Conservation (phyloP, 2,329 filamentous ascomycete species). For the Didymella pomorum region DNA sequence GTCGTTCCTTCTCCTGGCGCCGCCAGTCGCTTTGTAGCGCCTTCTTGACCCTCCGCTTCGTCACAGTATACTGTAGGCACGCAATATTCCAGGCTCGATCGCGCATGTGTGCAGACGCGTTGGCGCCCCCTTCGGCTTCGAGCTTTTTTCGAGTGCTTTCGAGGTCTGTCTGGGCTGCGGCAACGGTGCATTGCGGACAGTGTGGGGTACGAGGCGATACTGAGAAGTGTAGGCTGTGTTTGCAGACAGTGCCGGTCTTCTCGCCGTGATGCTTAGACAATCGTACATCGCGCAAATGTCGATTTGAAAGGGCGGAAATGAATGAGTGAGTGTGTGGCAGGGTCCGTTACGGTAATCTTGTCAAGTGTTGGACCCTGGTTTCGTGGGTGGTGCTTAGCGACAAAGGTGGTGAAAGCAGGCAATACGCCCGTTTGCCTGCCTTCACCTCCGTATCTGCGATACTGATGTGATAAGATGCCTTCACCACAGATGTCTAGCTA, state of each 20-base stretch:
- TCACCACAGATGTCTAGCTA: slow-evolving; percentile 22
- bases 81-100: slow-evolving; percentile 32
- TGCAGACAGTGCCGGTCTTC: slow-evolving; percentile 30
- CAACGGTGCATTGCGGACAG: slow-evolving; percentile 31
- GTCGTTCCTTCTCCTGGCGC: slow-evolving; percentile 33
- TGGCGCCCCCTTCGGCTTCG: slow-evolving; percentile 25
- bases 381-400: neutral
- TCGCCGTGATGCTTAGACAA: slow-evolving; percentile 22
- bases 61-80: slow-evolving; percentile 27
- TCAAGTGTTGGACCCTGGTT: neutral
- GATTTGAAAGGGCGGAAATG: neutral
- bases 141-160: slow-evolving; percentile 25
- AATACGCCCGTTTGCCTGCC: slow-evolving; percentile 4
- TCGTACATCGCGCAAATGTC: neutral
- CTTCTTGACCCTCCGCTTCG: slow-evolving; percentile 23
- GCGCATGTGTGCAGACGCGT: slow-evolving; percentile 22
- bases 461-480: slow-evolving; percentile 2
- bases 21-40: slow-evolving; percentile 26
- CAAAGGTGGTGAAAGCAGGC: slow-evolving; percentile 7
- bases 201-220: slow-evolving; percentile 26
- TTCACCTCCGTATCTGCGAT: slow-evolving; percentile 19
- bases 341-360: neutral
- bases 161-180: slow-evolving; percentile 25
- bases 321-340: neutral
- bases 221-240: slow-evolving; percentile 35